Conservation (phyloP, 495 filamentous ascomycete species). For the Xylaria bambusicola region DNA sequence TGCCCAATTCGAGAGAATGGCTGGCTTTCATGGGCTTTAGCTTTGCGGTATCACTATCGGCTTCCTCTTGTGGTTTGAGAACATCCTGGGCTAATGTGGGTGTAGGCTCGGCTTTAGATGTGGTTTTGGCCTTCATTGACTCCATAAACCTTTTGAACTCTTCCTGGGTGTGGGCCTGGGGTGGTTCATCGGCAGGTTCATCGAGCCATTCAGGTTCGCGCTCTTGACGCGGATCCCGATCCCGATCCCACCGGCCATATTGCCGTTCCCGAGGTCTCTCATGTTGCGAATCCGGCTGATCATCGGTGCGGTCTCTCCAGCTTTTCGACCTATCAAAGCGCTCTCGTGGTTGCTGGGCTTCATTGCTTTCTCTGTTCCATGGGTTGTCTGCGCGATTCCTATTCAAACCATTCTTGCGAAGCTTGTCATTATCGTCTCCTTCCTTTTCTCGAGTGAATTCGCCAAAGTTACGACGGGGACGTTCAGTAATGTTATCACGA, state of each 20-base stretch:
- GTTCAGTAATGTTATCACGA: slow-evolving; percentile 54
- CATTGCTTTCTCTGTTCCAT: slow-evolving; percentile 40
- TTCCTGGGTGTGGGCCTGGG: slow-evolving; percentile 75
- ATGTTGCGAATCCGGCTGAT: slow-evolving; percentile 37
- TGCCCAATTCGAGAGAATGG: slow-evolving; percentile 62
- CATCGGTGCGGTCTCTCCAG: slow-evolving; percentile 67
- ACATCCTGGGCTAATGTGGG: slow-evolving; percentile 34
- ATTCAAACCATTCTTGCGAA: slow-evolving; percentile 57
- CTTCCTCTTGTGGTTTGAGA: slow-evolving; percentile 23
- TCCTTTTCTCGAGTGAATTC: slow-evolving; percentile 52
- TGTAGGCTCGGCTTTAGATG: slow-evolving; percentile 27
- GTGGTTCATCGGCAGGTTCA: slow-evolving; percentile 68
- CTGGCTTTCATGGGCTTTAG: slow-evolving; percentile 49
- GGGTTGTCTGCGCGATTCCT: slow-evolving; percentile 45
- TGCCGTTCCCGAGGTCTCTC: slow-evolving; percentile 47
- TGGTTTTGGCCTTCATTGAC: slow-evolving; percentile 71
- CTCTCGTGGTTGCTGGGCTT: slow-evolving; percentile 51
- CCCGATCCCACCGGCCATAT: slow-evolving; percentile 61
- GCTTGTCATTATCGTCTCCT: slow-evolving; percentile 52
- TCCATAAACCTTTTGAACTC: slow-evolving; percentile 97
- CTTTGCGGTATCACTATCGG: slow-evolving; percentile 27
- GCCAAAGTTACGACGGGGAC: slow-evolving; percentile 54
- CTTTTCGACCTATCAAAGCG: slow-evolving; percentile 60
- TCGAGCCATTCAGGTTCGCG: slow-evolving; percentile 88
- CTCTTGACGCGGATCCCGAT: slow-evolving; percentile 65